phyloP scores from a whole-genome alignment of 768 basidiomycete species.

The Cubamyces sp. region DNA sequence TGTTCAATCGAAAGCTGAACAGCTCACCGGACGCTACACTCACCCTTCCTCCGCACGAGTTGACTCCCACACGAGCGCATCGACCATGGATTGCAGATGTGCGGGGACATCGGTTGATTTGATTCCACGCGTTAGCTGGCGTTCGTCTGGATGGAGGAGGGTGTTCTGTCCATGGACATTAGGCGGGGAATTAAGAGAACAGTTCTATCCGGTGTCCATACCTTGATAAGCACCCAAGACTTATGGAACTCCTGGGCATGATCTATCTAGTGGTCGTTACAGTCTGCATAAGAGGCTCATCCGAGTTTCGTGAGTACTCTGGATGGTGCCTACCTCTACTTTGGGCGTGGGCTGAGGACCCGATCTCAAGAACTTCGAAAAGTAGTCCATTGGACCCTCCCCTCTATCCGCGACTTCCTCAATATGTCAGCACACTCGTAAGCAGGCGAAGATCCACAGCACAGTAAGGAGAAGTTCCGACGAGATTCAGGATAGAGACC shows the following conservation, averaged over 20 bases:
- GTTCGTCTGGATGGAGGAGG: slow-evolving; percentile 85
- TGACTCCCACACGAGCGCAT: slow-evolving; percentile 85
- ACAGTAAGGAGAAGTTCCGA: background rate
- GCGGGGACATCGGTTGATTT: slow-evolving; percentile 78
- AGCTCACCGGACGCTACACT: slow-evolving; percentile 35
- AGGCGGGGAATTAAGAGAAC: slow-evolving; percentile 12
- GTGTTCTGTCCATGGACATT: slow-evolving; percentile 58
- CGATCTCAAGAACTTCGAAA: slow-evolving; percentile 74
- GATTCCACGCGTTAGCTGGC: slow-evolving; percentile 83
- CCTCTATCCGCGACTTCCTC: background rate
- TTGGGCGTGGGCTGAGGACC: slow-evolving; percentile 51
- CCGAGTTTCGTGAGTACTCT: background rate
- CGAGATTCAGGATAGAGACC: background rate
- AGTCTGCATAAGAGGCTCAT: background rate
- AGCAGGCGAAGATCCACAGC: background rate
- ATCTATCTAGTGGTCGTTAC: slow-evolving; percentile 43
- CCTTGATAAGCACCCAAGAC: slow-evolving; percentile 79
- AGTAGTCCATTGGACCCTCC: slow-evolving; percentile 70
- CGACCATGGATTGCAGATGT: slow-evolving; percentile 78
- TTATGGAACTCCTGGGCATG: slow-evolving; percentile 73
- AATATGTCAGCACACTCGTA: background rate
- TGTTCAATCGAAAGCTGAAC: slow-evolving; percentile 10
- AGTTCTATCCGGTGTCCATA: slow-evolving; percentile 33
- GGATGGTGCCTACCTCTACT: slow-evolving; percentile 39
- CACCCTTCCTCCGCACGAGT: slow-evolving; percentile 87